Base-by-base conservation (phyloP, 768 basidiomycete species). In the Mycena metata region DNA sequence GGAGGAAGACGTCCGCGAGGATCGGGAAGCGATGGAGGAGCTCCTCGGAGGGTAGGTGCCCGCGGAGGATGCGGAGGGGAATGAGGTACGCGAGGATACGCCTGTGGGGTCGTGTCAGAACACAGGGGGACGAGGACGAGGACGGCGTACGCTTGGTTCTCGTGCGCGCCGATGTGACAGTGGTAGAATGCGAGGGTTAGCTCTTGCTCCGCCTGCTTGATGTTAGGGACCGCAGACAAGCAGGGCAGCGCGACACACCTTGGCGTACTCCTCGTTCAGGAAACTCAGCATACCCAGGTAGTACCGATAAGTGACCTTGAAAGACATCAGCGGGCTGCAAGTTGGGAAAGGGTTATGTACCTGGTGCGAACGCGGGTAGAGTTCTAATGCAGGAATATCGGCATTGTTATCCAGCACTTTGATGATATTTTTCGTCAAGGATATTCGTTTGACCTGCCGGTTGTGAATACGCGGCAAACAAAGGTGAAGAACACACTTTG, bases 211-310 rank as follows among this genome's bases (percentile, higher is more conserved):
- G 95, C 89, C 93, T 96, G 33, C 3, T 21, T 24, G 24, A 36
- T 4, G 56, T 16, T 39, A 49, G 50, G 30, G 24, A 66, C 10
- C 24, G 41, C 26, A 39, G 60, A 65, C 30, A 51, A 64, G 47
- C n/a, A 45, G 33, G 15, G 59, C 50, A 15, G 52, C n/a, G 60
- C n/a, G 42, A 70, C 77, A 36, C 54, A 91, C 95, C 82, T 95
- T 95, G 43, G 82, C 84, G 75, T 95, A 96, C 55, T 97, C 93
- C 77, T 98, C 98, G 74, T 94, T 94, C 68, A 98, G 79, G 81
- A 99, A 98, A 75, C 90, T 91, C 68, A 99, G 85, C 90, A 98
- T 94, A 69, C 97, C 98, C 54, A 98, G 80, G 76, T 98, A 98
- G 83, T 97, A 99, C 68, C 90, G 86, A 80, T 93, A 98, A 24